Base-by-base conservation (phyloP, 2,329 filamentous ascomycete genomes). In the Hypoxylon sp. region DNA sequence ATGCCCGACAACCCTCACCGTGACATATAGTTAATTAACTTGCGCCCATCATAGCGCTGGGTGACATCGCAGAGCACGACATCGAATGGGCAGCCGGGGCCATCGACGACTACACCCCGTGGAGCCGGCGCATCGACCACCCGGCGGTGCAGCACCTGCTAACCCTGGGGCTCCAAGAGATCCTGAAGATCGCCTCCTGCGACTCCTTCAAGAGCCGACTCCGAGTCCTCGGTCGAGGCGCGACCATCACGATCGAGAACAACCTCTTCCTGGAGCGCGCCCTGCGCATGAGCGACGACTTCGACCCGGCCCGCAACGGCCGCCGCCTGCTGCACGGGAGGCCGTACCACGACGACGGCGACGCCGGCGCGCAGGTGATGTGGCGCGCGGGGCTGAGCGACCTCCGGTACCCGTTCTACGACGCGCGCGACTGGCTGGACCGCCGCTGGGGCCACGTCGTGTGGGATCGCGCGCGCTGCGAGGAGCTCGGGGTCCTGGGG, bases 391-490 rank as follows among this genome's bases (percentile, higher is more conserved):
- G 8, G 37, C 6, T 28, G 8, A 17, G 4, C 20, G 6, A 41
- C 4, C 15, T 11, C 15, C n/a, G 20, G 22, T 19, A 4, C 2
- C 6, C 8, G 11, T 26, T 54, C 17, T 46, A 54, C 51, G n/a
- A 32, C 11, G 1, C 13, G 7, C n/a, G 5, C 8, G 22, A 39
- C 24, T 39, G 30, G 51, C 15, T 6, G 11, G 17, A 55, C 10
- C 39, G 39, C 32, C 52, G 20, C 10, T 55, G 52, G 52, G 52
- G 52, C 13, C 24, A 24, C 20, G 52, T n/a, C 24, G 22, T 55
- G 52, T 55, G 52, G 52, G 52, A 55, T 24, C 6, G 5, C 24
- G 39, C 22, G 7, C 26, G 52, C n/a, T 24, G 47, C 26, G n/a
- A 34, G 10, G 24, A 44, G 2, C 26, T 55, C 39, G 39, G 52